These are phyloP conservation scores for Coniochaeta sp. DNA, from an alignment of 2,329 filamentous ascomycete species.

Conservation along the genomic window DNA sequence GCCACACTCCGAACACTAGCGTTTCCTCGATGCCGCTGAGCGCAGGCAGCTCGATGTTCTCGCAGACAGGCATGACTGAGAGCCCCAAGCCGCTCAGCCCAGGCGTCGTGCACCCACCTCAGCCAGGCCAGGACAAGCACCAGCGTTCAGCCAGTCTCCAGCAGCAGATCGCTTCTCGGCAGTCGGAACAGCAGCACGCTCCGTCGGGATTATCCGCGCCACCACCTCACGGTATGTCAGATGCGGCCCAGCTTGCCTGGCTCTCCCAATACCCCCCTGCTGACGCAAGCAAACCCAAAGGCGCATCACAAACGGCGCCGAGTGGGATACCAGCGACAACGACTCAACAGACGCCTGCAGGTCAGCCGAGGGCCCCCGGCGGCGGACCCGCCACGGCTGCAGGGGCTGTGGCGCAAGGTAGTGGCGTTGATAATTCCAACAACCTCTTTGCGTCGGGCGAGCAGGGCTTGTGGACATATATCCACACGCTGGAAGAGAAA, in stretches of 20 bases:
- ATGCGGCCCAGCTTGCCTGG: conserved; percentile 18
- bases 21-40: conserved; percentile 40
- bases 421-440: conserved; percentile 48
- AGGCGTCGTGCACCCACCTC: conserved; percentile 43
- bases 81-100: conserved; percentile 80
- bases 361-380: conserved; percentile 28
- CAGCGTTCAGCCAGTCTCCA: conserved; percentile 56
- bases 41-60: conserved; percentile 53
- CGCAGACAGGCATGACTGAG: conserved; percentile 70
- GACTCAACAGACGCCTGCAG: conserved; percentile 7
- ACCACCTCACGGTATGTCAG: conserved; percentile 26
- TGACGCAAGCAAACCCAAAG: conserved; percentile 28
- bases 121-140: conserved; percentile 46
- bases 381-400: conserved; percentile 30
- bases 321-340: conserved; percentile 6
- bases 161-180: conserved; percentile 41
- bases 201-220: conserved; percentile 14
- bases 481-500: conserved; percentile 60
- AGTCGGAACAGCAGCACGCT: conserved; percentile 11
- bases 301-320: conserved; percentile 17
- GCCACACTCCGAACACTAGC: conserved; percentile 41
- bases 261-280: conserved; percentile 19
- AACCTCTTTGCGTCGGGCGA: conserved; percentile 59
- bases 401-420: conserved; percentile 5
- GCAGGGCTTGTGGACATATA: conserved; percentile 63